Evolutionary conservation across 331 rosid species (phyloP).

Genomic region (Phaseolus coccineus): DNA sequence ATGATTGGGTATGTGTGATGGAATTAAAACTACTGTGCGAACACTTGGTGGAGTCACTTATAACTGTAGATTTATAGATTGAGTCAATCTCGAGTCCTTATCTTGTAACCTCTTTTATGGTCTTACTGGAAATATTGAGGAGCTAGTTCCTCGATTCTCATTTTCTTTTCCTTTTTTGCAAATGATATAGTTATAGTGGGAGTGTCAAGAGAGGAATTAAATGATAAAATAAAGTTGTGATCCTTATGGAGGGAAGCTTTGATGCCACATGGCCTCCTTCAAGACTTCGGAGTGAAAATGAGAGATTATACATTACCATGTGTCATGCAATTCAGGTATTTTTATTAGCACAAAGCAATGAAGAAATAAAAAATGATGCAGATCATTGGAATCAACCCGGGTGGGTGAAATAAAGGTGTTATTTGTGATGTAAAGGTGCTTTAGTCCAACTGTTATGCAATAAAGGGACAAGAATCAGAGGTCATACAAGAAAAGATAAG

Average conservation of each 20-base stretch:
- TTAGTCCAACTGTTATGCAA: not conserved
- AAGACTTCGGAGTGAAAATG: not conserved
- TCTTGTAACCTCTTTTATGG: not conserved
- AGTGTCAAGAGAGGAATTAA: not conserved
- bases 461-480: not conserved
- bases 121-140: not conserved
- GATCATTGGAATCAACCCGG: not conserved
- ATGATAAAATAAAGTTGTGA: conserved; percentile 1
- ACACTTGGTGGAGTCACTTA: not conserved
- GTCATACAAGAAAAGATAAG: conserved; percentile 1
- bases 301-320: not conserved
- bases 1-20: not conserved
- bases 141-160: not conserved
- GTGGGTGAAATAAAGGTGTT: not conserved
- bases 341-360: not conserved
- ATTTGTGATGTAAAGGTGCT: not conserved
- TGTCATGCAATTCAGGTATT: not conserved
- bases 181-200: not conserved
- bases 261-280: not conserved
- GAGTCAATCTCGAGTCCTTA: not conserved
- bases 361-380: not conserved
- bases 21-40: not conserved
- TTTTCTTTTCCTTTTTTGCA: not conserved
- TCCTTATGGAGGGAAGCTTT: not conserved
- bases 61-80: not conserved